Percentiles rank a stretch among this genome's conserved stretches.
These are phyloP conservation scores for Pythium periplocum DNA, from an alignment of 352 stramenopile species.

Conservation along the genomic window DNA sequence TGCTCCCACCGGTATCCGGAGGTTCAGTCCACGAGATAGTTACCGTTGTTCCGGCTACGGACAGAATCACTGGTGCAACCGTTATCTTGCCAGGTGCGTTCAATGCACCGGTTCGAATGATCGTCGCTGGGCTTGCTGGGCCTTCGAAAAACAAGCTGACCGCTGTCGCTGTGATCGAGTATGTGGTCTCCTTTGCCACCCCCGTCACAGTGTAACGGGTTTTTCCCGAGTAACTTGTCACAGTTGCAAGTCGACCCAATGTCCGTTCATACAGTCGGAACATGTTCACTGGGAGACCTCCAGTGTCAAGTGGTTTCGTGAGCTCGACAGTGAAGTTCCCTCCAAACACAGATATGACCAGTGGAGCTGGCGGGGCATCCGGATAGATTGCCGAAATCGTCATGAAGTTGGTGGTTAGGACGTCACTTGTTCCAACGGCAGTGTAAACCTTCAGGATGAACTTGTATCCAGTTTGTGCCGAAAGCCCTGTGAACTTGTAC, in stretches of 20 bases:
- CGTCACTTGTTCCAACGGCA: conserved; percentile 24
- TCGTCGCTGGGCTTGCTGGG: conserved; percentile 11
- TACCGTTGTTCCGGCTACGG: conserved; percentile 30
- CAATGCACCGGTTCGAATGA: conserved; percentile 24
- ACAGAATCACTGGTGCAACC: conserved; percentile 19
- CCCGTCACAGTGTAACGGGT: conserved; percentile 25
- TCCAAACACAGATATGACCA: conserved; percentile 34
- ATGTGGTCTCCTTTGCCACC: conserved; percentile 23
- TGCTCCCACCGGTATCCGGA: conserved; percentile 36
- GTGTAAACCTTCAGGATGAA: conserved; percentile 30
- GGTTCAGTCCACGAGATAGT: conserved; percentile 29
- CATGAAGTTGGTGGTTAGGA: conserved; percentile 10
- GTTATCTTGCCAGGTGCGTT: conserved; percentile 31
- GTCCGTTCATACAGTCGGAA: conserved; percentile 40
- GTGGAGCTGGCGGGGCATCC: conserved; percentile 18
- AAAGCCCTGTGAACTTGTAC: conserved; percentile 34
- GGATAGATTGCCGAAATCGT: conserved; percentile 23
- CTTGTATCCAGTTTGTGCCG: conserved; percentile 25
- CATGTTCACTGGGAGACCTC: conserved; percentile 25
- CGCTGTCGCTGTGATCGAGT: conserved; percentile 32
- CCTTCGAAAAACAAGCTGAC: conserved; percentile 37
- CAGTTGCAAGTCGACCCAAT: conserved; percentile 16
- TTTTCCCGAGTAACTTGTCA: conserved; percentile 3
- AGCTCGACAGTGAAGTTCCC: conserved; percentile 60
- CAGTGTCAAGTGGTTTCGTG: conserved; percentile 27